These are phyloP conservation scores for Corymbia citriodora DNA, from an alignment of 441 rosid species.

Conservation along the genomic window DNA sequence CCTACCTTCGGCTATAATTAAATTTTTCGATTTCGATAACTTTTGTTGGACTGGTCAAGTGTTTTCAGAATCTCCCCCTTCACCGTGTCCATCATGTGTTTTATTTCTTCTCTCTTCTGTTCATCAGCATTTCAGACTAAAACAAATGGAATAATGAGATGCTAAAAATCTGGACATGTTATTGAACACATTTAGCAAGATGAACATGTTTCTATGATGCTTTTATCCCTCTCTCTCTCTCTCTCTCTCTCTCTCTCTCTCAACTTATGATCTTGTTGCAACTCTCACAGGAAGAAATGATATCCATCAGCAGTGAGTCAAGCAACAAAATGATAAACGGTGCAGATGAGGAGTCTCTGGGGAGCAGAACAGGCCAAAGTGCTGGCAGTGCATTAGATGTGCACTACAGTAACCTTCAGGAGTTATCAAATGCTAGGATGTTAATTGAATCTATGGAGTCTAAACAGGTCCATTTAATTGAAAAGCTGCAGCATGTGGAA, in stretches of 20 bases:
- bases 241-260: background rate
- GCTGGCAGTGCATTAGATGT: slow-evolving; percentile 18
- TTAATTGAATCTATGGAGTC: slow-evolving; percentile 35
- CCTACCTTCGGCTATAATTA: background rate
- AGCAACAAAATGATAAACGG: slow-evolving; percentile 8
- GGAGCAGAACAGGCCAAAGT: slow-evolving; percentile 24
- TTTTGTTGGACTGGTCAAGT: background rate
- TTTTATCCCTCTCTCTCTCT: background rate
- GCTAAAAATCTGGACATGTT: background rate
- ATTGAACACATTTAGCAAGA: background rate
- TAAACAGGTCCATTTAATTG: slow-evolving; percentile 30
- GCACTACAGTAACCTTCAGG: slow-evolving; percentile 21
- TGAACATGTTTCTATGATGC: background rate
- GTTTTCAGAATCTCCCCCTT: background rate
- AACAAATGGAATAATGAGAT: background rate
- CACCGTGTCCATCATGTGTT: background rate
- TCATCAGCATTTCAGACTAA: background rate
- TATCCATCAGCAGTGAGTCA: slow-evolving; percentile 3
- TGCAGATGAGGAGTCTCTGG: slow-evolving; percentile 22
- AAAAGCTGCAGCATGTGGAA: slow-evolving; percentile 38
- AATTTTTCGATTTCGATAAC: background rate
- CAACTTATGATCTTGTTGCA: background rate
- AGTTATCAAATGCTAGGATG: slow-evolving; percentile 32
- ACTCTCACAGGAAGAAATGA: slow-evolving; percentile 49
- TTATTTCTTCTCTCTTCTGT: background rate